Percentiles rank a stretch among this genome's conserved stretches.
Conservation (phyloP, 2,329 filamentous ascomycete species). For the Botrytis medusae region DNA sequence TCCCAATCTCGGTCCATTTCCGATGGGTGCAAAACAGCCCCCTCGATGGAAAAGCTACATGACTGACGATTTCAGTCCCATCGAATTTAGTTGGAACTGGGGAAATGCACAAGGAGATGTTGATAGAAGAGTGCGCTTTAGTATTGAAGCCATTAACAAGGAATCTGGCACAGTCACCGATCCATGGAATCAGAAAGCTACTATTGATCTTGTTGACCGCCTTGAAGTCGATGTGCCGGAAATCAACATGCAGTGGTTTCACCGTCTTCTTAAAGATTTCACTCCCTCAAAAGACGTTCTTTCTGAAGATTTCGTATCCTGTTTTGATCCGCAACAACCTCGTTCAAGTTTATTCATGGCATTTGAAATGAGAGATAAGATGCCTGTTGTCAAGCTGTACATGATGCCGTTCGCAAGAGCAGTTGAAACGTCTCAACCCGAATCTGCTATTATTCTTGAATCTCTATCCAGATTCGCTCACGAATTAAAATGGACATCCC, state of each 20-base stretch:
- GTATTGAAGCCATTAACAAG: background rate
- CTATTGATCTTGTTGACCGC: background rate
- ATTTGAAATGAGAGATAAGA: constrained; percentile 1
- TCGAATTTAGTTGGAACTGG: background rate
- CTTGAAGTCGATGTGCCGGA: background rate
- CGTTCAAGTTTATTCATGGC: background rate
- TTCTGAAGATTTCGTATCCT: background rate
- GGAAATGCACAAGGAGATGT: background rate
- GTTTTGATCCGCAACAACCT: background rate
- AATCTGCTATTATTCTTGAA: background rate
- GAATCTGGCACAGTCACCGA: background rate
- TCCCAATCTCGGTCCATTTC: background rate
- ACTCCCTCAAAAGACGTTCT: background rate
- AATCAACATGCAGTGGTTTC: background rate
- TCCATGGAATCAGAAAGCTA: background rate
- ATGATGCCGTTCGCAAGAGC: background rate
- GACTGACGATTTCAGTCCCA: background rate
- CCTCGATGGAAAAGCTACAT: background rate
- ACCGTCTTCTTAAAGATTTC: background rate
- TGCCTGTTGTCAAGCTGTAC: background rate
- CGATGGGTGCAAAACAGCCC: background rate
- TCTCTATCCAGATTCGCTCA: background rate
- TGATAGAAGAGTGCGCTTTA: background rate
- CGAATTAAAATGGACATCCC: background rate
- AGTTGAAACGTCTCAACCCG: too few species aligned